Evolutionary conservation across 2,329 filamentous ascomycete genomes (phyloP).

Genomic region (Metarhizium robertsii): DNA sequence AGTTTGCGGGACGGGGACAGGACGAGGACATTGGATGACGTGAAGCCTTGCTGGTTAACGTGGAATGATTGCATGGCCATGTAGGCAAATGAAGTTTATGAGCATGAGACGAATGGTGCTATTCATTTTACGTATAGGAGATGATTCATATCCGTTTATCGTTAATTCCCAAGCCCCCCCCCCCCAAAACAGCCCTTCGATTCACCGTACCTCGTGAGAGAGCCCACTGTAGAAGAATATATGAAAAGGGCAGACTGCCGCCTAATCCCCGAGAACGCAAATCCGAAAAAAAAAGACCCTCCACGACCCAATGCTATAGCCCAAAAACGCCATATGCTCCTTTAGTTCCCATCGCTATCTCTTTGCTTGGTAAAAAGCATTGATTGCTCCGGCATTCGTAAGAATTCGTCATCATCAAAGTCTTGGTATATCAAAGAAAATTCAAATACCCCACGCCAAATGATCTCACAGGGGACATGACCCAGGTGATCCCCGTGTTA

Average conservation of each 20-base stretch:
- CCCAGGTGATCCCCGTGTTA: no score
- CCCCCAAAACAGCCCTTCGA: not conserved
- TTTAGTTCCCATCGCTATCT: not conserved
- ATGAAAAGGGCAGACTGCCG: not conserved
- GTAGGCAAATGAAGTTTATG: not conserved
- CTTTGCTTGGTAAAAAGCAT: not conserved
- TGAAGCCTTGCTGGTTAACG: not conserved
- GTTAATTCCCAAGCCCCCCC: not conserved
- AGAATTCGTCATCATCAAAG: not conserved
- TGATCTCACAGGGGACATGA: no score
- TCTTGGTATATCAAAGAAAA: not conserved
- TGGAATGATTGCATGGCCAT: not conserved
- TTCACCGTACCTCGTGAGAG: not conserved
- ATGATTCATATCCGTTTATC: not conserved
- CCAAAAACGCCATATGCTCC: not conserved
- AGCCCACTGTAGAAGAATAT: not conserved
- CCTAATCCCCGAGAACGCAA: not conserved
- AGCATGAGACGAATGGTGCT: not conserved
- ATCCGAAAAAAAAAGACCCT: not conserved
- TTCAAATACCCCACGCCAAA: not conserved
- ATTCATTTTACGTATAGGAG: not conserved
- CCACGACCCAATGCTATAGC: conserved; percentile 1
- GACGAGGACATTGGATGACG: conserved; percentile 39
- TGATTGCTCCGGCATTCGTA: not conserved
- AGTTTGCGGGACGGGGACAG: conserved; percentile 49